Evolutionary conservation across 108 stramenopile genomes (phyloP), one percentile per base, ranked within the genome.

Genomic region (Thalassiosira profunda): DNA sequence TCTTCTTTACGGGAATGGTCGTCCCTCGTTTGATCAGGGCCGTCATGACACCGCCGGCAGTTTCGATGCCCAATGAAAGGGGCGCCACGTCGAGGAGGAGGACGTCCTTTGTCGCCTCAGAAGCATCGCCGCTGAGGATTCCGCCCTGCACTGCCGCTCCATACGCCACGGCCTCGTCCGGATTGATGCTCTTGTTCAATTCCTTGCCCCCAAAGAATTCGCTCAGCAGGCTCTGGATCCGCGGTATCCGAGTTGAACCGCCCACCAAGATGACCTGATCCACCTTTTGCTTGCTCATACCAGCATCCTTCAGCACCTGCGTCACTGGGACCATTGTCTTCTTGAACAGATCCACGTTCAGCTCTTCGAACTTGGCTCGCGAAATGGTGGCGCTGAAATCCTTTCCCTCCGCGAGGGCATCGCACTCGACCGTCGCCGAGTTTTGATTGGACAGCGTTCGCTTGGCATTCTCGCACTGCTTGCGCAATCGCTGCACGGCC

Each of bases 171-270:
- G 98, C 96, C 76, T 98, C 98, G 67, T 98, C 98, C 58, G 98
- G 98, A 88, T 97, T 98, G 82, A 98, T 93, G 62, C 93, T 93
- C 82, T 92, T 87, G 60, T 80, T 86, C 28, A 89, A 92, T 74
- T 98, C 97, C 92, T 98, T 98, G 66, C 98, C 98, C 38, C 89
- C 94, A 74, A 98, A 98, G 81, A 80, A 98, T 70, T 98, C 97
- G 62, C 86, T 85, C 58, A 98, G 82, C 64, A 98, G 64, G 47
- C 65, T 44, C 83, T 97, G 96, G 23, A 98, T 90, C 88, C 96
- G 95, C 46, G 98, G 98, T 64, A 97, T 98, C 66, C 97, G 95
- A 28, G 98, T 98, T 64, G 98, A 98, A 57, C 98, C 98, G 36
- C 98, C 98, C 18, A 98, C 98, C 23, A 98, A 86, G 24, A 98